Conservation (phyloP, 1,284 basidiomycete genomes). For the Somion occarium region DNA sequence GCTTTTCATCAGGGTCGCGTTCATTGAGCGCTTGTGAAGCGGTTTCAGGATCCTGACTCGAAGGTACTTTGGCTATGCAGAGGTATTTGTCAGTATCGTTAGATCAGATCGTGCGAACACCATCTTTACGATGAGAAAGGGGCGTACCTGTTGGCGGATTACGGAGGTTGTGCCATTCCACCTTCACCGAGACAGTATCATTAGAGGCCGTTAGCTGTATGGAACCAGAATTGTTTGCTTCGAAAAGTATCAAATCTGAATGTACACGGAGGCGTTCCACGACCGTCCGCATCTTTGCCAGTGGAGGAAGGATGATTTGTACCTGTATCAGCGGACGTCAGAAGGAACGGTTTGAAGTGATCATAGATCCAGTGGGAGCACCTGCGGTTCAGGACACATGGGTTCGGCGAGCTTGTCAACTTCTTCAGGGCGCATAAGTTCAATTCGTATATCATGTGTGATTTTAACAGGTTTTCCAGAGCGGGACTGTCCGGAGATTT, state of each 20-base stretch:
- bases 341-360: neutral
- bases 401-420: slow-evolving; percentile 76
- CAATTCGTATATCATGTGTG: slow-evolving; percentile 70
- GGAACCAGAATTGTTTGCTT: slow-evolving; percentile 59
- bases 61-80: slow-evolving; percentile 9
- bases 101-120: too few relatives aligned
- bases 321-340: slow-evolving; percentile 51
- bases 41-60: slow-evolving; percentile 23
- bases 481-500: slow-evolving; percentile 57
- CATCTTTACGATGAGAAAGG: too few relatives aligned
- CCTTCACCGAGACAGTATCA: slow-evolving; percentile 70
- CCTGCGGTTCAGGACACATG: slow-evolving; percentile 85
- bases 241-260: slow-evolving; percentile 67
- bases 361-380: slow-evolving; percentile 29
- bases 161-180: slow-evolving; percentile 72
- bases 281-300: slow-evolving; percentile 75
- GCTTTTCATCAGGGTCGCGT: slow-evolving; percentile 48
- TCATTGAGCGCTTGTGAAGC: slow-evolving; percentile 24
- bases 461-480: slow-evolving; percentile 54
- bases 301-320: slow-evolving; percentile 76
- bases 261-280: slow-evolving; percentile 74
- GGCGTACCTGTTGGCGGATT: slow-evolving; percentile 64
- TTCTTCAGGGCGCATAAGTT: slow-evolving; percentile 71
- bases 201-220: slow-evolving; percentile 70
- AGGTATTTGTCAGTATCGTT: slow-evolving; percentile 6